Evolutionary conservation across 2,329 filamentous ascomycete genomes (phyloP), one percentile per base, ranked within the genome.

Genomic region (Microcyclospora pomicola): DNA sequence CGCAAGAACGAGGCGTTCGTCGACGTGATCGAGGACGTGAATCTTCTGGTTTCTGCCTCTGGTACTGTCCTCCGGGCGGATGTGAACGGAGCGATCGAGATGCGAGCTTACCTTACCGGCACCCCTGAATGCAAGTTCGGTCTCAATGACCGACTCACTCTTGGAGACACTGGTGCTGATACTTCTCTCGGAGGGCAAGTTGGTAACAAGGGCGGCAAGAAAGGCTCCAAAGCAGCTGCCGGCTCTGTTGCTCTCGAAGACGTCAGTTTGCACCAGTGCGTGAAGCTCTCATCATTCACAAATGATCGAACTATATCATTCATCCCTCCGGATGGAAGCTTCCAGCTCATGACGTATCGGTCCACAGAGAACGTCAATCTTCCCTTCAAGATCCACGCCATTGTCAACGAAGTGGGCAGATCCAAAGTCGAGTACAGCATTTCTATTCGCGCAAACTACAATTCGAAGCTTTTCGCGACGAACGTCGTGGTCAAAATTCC

Each of bases 1-100:
- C 82, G 91, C 61, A 98, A 98, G 67, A 98, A 98, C 66, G 91
- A 98, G 63, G 91, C 91, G 27, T 98, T 98, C 56, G 91, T 98
- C 50, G 91, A 98, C 62, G 91, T 98, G 13, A 98, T 98, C 55
- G 91, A 98, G 63, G 91, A 98, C 56, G 88, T 98, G 54, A 98
- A 98, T 62, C 73, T 98, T 42, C 79, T 98, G 55, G 95, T 98
- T 82, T 96, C 88, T n/a, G 91, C 91, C 5, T 91, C 86, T 0
- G 91, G 91, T 24, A 88, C 87, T 15, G 86, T 98, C 19, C 73
- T 98, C 10, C 82, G 91, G 47, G 91, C 91, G 46, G 91, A 98
- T 55, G 91, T 98, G 37, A 94, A 85, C 36, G 91, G 91, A 36
- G 87, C 96, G 59, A 98, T 98, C 54, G 76, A 98, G 53, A 98